Conservation (phyloP, 2,329 filamentous ascomycete species). For the Cadophora luteo-olivacea region DNA sequence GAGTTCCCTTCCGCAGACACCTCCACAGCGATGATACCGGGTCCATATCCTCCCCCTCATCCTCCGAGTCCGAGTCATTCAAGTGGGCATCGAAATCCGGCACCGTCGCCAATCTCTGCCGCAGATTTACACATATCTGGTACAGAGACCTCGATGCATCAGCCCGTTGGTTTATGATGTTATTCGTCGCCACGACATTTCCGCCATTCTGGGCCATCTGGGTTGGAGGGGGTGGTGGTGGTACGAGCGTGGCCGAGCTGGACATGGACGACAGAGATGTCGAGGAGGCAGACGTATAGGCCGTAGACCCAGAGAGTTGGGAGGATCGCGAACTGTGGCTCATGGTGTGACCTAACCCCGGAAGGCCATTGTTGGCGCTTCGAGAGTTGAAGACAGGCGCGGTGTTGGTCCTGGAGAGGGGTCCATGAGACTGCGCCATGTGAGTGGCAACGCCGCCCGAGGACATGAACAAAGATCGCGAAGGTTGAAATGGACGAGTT, state of each 20-base stretch:
- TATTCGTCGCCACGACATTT: constrained; percentile 78
- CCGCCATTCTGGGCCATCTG: constrained; percentile 53
- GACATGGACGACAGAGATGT: constrained; percentile 44
- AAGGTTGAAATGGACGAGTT: neutral
- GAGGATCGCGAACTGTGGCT: constrained; percentile 56
- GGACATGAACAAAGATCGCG: constrained; percentile 39
- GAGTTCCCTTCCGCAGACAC: constrained; percentile 81
- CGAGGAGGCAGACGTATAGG: constrained; percentile 50
- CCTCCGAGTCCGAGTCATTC: constrained; percentile 73
- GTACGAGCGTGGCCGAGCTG: constrained; percentile 44
- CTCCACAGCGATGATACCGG: constrained; percentile 93
- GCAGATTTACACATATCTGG: constrained; percentile 89
- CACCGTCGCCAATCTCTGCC: constrained; percentile 80
- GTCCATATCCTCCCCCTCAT: constrained; percentile 69
- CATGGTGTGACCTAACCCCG: constrained; percentile 43
- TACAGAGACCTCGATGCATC: constrained; percentile 92
- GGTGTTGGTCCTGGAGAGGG: constrained; percentile 43
- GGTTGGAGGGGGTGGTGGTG: constrained; percentile 46
- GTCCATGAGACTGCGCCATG: constrained; percentile 44
- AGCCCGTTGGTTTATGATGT: constrained; percentile 97
- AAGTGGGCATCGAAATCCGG: constrained; percentile 82
- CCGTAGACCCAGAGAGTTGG: constrained; percentile 67
- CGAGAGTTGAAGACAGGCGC: constrained; percentile 40
- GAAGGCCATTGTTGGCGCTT: constrained; percentile 31
- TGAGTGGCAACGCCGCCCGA: constrained; percentile 39